phyloP scores from a whole-genome alignment of 2,329 filamentous ascomycete genomes.

The Parafenestella ontariensis region DNA sequence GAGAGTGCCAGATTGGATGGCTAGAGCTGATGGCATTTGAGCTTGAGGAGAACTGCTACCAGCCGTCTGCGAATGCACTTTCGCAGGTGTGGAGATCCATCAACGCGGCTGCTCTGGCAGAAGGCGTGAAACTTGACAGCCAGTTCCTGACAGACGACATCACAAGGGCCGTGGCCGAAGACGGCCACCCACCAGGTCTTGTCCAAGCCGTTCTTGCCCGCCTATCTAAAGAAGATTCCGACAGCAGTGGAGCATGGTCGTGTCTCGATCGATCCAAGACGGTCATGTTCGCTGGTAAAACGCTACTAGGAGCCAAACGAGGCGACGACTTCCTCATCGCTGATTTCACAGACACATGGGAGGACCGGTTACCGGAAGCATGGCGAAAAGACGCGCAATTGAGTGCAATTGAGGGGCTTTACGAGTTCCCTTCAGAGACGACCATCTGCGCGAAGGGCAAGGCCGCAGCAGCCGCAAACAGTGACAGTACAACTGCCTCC shows the following conservation, averaged over 20 bases:
- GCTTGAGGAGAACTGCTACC: slow-evolving; percentile 48
- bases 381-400: slow-evolving; percentile 47
- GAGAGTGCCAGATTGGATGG: slow-evolving; percentile 61
- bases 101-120: slow-evolving; percentile 50
- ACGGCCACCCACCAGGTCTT: slow-evolving; percentile 49
- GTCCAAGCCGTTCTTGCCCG: slow-evolving; percentile 47
- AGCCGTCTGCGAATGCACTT: slow-evolving; percentile 58
- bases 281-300: slow-evolving; percentile 41
- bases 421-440: slow-evolving; percentile 40
- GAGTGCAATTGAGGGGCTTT: slow-evolving; percentile 39
- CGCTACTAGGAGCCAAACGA: slow-evolving; percentile 37
- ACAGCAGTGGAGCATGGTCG: slow-evolving; percentile 39
- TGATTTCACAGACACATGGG: slow-evolving; percentile 48
- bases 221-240: slow-evolving; percentile 38
- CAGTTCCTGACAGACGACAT: slow-evolving; percentile 48
- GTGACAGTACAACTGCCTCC: slow-evolving; percentile 13
- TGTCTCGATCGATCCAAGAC: slow-evolving; percentile 43
- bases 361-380: slow-evolving; percentile 46
- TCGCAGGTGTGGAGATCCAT: slow-evolving; percentile 58
- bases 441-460: slow-evolving; percentile 39
- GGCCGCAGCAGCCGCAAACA: slow-evolving; percentile 4
- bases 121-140: slow-evolving; percentile 50
- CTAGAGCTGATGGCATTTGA: slow-evolving; percentile 62
- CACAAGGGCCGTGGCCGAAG: slow-evolving; percentile 40
- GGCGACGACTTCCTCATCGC: slow-evolving; percentile 37